phyloP scores from a whole-genome alignment of 257 asterid species.

The Ballota nigra region DNA sequence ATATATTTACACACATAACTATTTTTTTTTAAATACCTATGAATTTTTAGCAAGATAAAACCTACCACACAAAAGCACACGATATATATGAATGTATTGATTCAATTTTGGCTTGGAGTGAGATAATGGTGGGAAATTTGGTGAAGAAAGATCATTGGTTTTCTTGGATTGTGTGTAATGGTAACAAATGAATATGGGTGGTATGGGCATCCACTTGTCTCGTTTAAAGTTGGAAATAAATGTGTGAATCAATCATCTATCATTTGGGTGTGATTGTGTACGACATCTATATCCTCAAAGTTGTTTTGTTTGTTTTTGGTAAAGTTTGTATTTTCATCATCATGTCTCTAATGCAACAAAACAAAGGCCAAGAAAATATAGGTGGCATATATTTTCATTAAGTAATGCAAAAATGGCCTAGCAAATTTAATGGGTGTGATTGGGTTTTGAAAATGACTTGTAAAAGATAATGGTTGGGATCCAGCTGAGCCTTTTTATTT shows the following conservation, averaged over 20 bases:
- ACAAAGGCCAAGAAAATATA: background rate
- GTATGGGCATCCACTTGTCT: slow-evolving; percentile 16
- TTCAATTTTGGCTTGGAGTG: background rate
- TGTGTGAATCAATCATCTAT: slow-evolving; percentile 24
- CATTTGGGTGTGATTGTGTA: slow-evolving; percentile 22
- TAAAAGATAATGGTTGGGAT: background rate
- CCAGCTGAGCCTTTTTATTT: slow-evolving; percentile 5
- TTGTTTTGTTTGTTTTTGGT: slow-evolving; percentile 11
- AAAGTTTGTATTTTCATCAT: slow-evolving; percentile 12
- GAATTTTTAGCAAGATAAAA: too few species aligned
- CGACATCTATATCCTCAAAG: background rate
- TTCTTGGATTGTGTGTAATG: slow-evolving; percentile 24
- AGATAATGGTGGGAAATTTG: slow-evolving; percentile 10
- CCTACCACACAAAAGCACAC: too few species aligned
- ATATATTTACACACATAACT: too few species aligned
- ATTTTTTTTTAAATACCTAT: too few species aligned
- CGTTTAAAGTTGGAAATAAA: slow-evolving; percentile 4
- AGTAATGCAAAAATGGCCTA: background rate
- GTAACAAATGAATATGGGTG: slow-evolving; percentile 3
- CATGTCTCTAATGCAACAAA: background rate
- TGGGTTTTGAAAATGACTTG: slow-evolving; percentile 8
- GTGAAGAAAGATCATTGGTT: slow-evolving; percentile 7
- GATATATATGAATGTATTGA: background rate
- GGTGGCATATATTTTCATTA: background rate
- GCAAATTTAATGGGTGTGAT: slow-evolving; percentile 1